phyloP scores from a whole-genome alignment of 1,284 basidiomycete genomes.

The Afroboletus lepidellus region DNA sequence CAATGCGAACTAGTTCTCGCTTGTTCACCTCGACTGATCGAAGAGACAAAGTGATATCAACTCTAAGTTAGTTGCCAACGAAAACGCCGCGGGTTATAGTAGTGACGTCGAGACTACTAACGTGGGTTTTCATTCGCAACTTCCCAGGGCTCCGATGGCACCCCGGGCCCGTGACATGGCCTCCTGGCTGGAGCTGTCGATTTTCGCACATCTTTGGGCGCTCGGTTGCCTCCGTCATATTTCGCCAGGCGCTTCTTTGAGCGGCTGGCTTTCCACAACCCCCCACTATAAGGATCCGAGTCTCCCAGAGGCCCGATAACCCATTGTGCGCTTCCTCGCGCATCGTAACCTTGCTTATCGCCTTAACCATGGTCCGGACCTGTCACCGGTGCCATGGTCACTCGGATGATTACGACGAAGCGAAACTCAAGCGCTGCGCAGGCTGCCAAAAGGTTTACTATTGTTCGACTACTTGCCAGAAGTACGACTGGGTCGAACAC shows the following conservation, averaged over 20 bases:
- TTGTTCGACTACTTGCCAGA: background rate
- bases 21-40: too few species aligned
- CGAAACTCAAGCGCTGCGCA: conserved; percentile 1
- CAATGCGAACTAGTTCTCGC: too few species aligned
- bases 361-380: background rate
- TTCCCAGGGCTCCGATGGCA: background rate
- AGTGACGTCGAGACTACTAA: too few species aligned
- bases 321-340: background rate
- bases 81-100: too few species aligned
- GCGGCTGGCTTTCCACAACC: background rate
- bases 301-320: background rate
- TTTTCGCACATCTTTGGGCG: too few species aligned
- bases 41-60: too few species aligned
- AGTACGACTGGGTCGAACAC: background rate
- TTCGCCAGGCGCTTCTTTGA: background rate
- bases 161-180: too few species aligned
- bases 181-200: too few species aligned
- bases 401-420: background rate
- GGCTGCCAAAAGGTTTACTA: conserved; percentile 1
- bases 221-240: background rate
- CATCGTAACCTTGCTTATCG: background rate
- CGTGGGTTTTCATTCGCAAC: too few species aligned
- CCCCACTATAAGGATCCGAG: too few species aligned
- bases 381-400: background rate
- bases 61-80: too few species aligned